These are phyloP conservation scores for Candida anutae DNA, from an alignment of 1,139 yeast genomes.

Conservation along the genomic window DNA sequence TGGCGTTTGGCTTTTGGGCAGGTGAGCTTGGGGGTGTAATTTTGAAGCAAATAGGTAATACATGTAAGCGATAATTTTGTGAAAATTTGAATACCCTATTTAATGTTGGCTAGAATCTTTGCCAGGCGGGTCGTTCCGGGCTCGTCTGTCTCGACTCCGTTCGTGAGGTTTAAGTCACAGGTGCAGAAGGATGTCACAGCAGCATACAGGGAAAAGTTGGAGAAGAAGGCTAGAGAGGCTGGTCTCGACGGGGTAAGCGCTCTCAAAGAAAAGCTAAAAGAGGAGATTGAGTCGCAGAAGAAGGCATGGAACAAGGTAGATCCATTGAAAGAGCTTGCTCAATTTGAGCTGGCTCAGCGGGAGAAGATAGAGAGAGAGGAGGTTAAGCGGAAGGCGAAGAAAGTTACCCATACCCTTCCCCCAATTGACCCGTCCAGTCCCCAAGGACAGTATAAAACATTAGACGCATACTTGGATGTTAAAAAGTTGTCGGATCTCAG, in stretches of 20 bases:
- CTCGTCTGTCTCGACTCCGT: too few relatives aligned
- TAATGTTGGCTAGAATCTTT: too few relatives aligned
- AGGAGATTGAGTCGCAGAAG: slow-evolving; percentile 50
- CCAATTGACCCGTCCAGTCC: slow-evolving; percentile 43
- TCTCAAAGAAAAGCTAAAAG: slow-evolving; percentile 55
- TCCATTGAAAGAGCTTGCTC: slow-evolving; percentile 62
- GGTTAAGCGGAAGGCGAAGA: slow-evolving; percentile 6
- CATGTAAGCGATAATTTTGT: too few relatives aligned
- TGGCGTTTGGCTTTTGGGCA: too few relatives aligned
- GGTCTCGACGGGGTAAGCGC: slow-evolving; percentile 48
- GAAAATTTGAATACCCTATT: too few relatives aligned
- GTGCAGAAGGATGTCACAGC: slow-evolving; percentile 3
- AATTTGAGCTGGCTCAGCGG: slow-evolving; percentile 38
- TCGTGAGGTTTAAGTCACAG: too few relatives aligned
- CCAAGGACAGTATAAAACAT: slow-evolving; percentile 56
- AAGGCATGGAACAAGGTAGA: slow-evolving; percentile 54
- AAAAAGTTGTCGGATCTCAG: slow-evolving; percentile 55
- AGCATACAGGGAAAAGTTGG: slow-evolving; percentile 25
- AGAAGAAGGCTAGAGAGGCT: slow-evolving; percentile 27
- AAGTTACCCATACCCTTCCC: slow-evolving; percentile 24
- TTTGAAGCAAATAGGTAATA: too few relatives aligned
- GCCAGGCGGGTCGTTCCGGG: too few relatives aligned
- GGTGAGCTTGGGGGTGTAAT: too few relatives aligned
- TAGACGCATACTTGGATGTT: slow-evolving; percentile 62
- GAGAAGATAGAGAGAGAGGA: slow-evolving; percentile 24